Conservation (phyloP, 305 asterid genomes). For the Stenogyne calaminthoides region DNA sequence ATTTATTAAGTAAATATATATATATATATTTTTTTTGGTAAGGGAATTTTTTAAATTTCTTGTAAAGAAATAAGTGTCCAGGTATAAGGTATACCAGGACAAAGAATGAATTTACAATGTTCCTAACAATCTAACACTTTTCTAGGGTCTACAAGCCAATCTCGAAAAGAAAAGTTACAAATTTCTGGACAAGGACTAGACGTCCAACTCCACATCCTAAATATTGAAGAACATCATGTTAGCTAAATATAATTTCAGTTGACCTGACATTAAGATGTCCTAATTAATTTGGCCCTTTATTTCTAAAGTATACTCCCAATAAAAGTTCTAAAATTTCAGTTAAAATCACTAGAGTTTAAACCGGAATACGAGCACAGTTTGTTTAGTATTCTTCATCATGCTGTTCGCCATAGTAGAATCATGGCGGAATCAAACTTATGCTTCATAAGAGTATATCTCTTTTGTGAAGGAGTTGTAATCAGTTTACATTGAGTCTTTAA, state of each 20-base stretch:
- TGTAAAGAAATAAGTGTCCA: too few species aligned
- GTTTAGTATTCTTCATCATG: neutral
- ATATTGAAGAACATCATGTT: constrained; percentile 4
- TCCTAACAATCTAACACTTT: too few species aligned
- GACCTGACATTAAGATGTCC: neutral
- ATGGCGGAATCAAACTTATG: neutral
- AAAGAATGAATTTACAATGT: too few species aligned
- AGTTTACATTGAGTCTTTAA: neutral
- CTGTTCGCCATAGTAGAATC: neutral
- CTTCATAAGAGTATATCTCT: neutral
- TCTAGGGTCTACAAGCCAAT: too few species aligned
- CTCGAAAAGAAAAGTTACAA: too few species aligned
- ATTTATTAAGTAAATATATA: neutral
- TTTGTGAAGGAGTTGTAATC: constrained; percentile 1
- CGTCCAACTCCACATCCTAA: too few species aligned
- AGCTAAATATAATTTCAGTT: neutral
- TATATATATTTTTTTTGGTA: too few species aligned
- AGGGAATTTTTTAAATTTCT: too few species aligned
- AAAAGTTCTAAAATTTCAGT: neutral
- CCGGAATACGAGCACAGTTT: neutral
- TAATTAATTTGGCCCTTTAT: neutral
- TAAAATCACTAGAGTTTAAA: neutral
- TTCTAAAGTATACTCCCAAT: neutral
- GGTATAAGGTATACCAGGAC: too few species aligned
- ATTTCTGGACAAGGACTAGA: too few species aligned